Conservation (phyloP, 306 rosid genomes). For the Mimosa bimucronata region DNA sequence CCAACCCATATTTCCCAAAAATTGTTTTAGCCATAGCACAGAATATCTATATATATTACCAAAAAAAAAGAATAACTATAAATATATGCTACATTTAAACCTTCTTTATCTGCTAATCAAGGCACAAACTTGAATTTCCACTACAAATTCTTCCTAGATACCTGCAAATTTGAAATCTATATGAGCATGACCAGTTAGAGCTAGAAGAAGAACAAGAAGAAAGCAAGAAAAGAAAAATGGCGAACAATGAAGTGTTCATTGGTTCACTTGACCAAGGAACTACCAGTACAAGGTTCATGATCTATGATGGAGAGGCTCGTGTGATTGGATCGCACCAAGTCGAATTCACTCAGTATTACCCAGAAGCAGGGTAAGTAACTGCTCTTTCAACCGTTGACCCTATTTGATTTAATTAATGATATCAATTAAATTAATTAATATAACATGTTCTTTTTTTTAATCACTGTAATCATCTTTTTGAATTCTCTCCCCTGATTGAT, state of each 20-base stretch:
- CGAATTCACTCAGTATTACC: constrained; percentile 89
- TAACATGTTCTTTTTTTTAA: no score
- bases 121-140: neutral
- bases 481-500: no score
- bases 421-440: no score
- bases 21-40: neutral
- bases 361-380: constrained; percentile 69
- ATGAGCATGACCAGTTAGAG: neutral
- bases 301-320: constrained; percentile 57
- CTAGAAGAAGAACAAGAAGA: constrained; percentile 1
- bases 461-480: no score
- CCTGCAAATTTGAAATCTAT: neutral
- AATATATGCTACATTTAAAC: neutral
- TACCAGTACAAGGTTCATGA: constrained; percentile 81
- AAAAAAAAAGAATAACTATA: neutral
- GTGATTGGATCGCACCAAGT: constrained; percentile 75
- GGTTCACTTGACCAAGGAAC: constrained; percentile 94
- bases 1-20: neutral
- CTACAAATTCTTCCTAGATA: neutral
- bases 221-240: constrained; percentile 33
- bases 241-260: constrained; percentile 51
- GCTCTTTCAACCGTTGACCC: no score
- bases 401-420: no score
- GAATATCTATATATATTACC: neutral
- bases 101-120: neutral